Evolutionary conservation across 768 basidiomycete species (phyloP).

Genomic region (Cystobasidium ongulense): DNA sequence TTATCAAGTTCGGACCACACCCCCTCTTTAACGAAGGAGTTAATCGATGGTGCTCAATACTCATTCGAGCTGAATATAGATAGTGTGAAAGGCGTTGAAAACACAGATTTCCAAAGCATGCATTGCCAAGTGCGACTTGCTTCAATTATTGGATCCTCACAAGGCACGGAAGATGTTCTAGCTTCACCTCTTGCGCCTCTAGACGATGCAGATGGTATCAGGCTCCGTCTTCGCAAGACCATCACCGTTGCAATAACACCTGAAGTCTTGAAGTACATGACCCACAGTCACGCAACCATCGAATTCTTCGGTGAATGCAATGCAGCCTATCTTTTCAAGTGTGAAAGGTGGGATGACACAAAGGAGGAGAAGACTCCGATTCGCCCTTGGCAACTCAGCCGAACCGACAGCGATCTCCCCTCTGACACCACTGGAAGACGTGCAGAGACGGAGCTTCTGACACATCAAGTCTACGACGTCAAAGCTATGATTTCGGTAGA

Average conservation of each 20-base stretch:
- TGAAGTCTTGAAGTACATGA: conserved; percentile 64
- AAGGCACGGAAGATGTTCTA: conserved; percentile 60
- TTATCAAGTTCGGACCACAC: conserved; percentile 42
- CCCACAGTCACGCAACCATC: conserved; percentile 69
- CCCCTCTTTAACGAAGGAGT: conserved; percentile 38
- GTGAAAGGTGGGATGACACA: conserved; percentile 91
- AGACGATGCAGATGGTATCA: conserved; percentile 61
- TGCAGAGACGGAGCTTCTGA: conserved; percentile 83
- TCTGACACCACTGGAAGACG: conserved; percentile 51
- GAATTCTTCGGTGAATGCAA: conserved; percentile 80
- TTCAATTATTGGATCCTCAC: conserved; percentile 66
- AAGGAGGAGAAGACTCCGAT: conserved; percentile 54
- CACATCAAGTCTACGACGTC: conserved; percentile 81
- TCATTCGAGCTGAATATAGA: conserved; percentile 79
- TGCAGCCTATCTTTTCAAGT: conserved; percentile 72
- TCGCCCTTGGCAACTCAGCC: not conserved
- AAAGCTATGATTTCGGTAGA: conserved; percentile 75
- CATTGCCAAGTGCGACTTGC: conserved; percentile 84
- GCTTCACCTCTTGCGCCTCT: conserved; percentile 70
- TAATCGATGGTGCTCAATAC: conserved; percentile 70
- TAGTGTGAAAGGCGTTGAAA: conserved; percentile 74
- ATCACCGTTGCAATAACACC: conserved; percentile 69
- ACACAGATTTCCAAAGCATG: conserved; percentile 75
- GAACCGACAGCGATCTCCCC: not conserved
- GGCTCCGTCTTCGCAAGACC: conserved; percentile 71